Conservation (phyloP, 2,329 filamentous ascomycete genomes). For the Akanthomyces uredinophilus region DNA sequence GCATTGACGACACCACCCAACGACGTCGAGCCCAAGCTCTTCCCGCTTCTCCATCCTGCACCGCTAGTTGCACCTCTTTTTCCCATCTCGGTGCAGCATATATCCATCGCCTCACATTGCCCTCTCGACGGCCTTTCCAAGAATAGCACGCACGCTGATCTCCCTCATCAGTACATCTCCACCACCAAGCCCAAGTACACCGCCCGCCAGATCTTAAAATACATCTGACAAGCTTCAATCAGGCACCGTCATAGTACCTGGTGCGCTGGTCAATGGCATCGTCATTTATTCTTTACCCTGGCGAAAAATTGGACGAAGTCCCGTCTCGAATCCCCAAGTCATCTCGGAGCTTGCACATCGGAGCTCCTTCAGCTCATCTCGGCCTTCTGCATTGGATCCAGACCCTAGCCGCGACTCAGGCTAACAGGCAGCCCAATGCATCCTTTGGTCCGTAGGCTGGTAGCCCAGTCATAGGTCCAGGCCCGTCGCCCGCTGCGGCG, state of each 20-base stretch:
- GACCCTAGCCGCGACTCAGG: neutral
- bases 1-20: neutral
- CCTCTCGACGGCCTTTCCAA: neutral
- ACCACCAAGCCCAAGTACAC: neutral
- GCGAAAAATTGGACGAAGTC: neutral
- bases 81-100: neutral
- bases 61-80: slow-evolving; percentile 3
- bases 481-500: neutral
- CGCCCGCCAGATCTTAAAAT: neutral
- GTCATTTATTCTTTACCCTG: neutral
- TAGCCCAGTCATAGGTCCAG: slow-evolving; percentile 5
- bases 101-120: neutral
- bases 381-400: slow-evolving; percentile 4
- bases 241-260: neutral
- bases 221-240: neutral
- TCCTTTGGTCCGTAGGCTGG: slow-evolving; percentile 10
- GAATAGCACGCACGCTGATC: slow-evolving; percentile 1
- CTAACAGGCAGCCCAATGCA: neutral
- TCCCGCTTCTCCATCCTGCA: neutral
- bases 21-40: neutral
- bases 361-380: slow-evolving; percentile 1
- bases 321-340: neutral
- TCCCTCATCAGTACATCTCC: neutral
- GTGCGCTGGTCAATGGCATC: neutral
- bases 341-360: neutral